Evolutionary conservation across 2,329 filamentous ascomycete genomes (phyloP), one percentile per base, ranked within the genome.

Genomic region (Penicillium carneum): DNA sequence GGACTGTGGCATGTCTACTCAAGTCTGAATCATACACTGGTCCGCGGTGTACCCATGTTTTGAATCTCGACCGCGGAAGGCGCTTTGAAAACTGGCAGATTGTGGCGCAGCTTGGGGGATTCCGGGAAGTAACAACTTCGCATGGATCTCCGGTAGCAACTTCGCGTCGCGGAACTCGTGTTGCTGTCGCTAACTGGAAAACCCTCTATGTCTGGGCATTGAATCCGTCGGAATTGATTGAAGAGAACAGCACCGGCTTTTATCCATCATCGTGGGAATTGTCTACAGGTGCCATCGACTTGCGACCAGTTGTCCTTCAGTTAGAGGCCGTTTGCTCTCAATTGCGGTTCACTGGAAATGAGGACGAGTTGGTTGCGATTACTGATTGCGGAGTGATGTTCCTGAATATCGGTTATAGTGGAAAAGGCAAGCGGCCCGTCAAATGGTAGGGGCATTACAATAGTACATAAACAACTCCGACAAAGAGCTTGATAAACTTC

Each of bases 171-270:
- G 76, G 77, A 10, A 79, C 76, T 36, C 73, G 79, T 4, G 69
- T 82, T 49, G 80, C 79, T 4, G 71, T 80, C 34, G 75, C 76
- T 5, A 77, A 76, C 45, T 81, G 79, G 79, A 77, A 80, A 51
- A 71, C 70, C 0, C 57, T 81, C 20, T 76, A 77, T 16, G 59
- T 82, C 29, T 82, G 79, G 76, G 68, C 76, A 2, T 36, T 81
- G 50, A 68, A 78, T 23, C 79, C 80, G 1, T 41, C 61, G n/a
- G 73, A 68, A 41, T 57, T 81, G 14, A 72, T 79, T 23, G 70
- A 74, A n/a, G 68, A 69, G 38, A 70, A 74, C 47, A 36, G 47
- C 4, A 66, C 66, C 33, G 64, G 64, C 7, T 76, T 74, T 43
- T 80, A 80, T 58, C 76, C 73, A 8, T 55, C 65, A 1, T 66